Evolutionary conservation across 2,329 filamentous ascomycete species (phyloP), one percentile per base, ranked within the genome.

Genomic region (Pseudogymnoascus sp.): DNA sequence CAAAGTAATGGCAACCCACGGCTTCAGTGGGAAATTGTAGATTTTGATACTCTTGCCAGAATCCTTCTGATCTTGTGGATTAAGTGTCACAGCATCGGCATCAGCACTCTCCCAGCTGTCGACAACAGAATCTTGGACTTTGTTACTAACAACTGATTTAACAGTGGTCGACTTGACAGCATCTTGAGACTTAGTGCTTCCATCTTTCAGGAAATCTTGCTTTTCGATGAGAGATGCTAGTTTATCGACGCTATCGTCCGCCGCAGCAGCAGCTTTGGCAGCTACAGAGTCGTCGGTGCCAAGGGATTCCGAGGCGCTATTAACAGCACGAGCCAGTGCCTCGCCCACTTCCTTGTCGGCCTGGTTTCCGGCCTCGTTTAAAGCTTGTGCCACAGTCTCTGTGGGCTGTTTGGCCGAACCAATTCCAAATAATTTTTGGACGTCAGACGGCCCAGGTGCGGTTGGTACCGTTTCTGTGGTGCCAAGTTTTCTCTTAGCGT

Each of bases 71-170:
- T 84, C 82, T 56, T 83, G 79, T 21, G 28, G 5, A 21, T 25
- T 25, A 5, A 56, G 28, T 33, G 50, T 81, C 71, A 86, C 82
- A 65, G 89, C 88, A 66, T 88, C 86, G 63, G 84, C 84, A 70
- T 92, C 91, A 3, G 89, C 90, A 67, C 88, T 95, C 78, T 96
- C 92, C 92, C 92, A 96, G 76, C 87, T 92, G 67, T 96, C 92
- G n/a, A 86, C 89, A 56, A 92, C 80, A 21, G 80, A 75, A 60
- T 75, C 79, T 40, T 82, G 77, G 60, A 78, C 76, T 60, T 82
- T 79, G 21, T 83, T 82, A 65, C 84, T 80, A 60, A 82, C 81
- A 38, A 81, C 79, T 65, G 84, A 80, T 59, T 86, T 84, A 60
- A 85, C 79, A 64, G 78, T 78, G 4, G 33, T 60, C 33, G 38